A percentile compares a stretch with the other conserved stretches of the same genome.
These are phyloP conservation scores for Marvania coccoides DNA, from an alignment of 139 green algal species.

Conservation along the genomic window DNA sequence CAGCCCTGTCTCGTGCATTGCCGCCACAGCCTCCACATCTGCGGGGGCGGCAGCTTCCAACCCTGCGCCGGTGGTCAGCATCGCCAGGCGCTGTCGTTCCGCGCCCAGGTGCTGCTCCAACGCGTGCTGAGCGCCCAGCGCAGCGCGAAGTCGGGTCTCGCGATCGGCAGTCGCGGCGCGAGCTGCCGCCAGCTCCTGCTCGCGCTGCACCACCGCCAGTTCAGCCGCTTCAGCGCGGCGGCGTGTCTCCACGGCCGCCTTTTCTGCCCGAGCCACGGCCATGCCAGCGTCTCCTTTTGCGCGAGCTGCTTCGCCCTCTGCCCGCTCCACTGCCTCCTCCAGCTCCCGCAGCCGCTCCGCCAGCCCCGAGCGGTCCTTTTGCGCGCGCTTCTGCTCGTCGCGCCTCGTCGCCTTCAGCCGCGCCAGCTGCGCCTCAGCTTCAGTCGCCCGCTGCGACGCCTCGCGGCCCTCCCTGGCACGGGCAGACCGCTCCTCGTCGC, in stretches of 20 bases:
- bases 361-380: constrained; percentile 40
- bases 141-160: constrained; percentile 32
- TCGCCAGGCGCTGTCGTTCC: constrained; percentile 31
- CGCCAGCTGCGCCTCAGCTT: constrained; percentile 19
- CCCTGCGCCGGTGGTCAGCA: constrained; percentile 21
- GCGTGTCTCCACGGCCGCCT: background rate
- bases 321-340: constrained; percentile 34
- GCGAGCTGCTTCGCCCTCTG: constrained; percentile 13
- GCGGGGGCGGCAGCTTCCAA: constrained; percentile 26
- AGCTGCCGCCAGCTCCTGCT: constrained; percentile 26
- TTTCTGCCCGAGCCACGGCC: constrained; percentile 1
- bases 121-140: constrained; percentile 37
- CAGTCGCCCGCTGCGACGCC: constrained; percentile 1
- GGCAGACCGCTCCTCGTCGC: constrained; percentile 25
- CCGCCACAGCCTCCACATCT: constrained; percentile 38
- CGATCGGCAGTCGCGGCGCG: background rate
- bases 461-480: constrained; percentile 8
- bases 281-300: background rate
- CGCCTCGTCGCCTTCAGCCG: constrained; percentile 14
- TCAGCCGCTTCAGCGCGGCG: background rate
- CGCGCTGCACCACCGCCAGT: constrained; percentile 11
- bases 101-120: constrained; percentile 39
- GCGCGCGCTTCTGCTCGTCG: constrained; percentile 26
- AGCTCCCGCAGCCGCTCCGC: constrained; percentile 38
- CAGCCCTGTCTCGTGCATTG: constrained; percentile 43